Conservation (phyloP, 1,284 basidiomycete genomes). For the Microbotryum violaceum region DNA sequence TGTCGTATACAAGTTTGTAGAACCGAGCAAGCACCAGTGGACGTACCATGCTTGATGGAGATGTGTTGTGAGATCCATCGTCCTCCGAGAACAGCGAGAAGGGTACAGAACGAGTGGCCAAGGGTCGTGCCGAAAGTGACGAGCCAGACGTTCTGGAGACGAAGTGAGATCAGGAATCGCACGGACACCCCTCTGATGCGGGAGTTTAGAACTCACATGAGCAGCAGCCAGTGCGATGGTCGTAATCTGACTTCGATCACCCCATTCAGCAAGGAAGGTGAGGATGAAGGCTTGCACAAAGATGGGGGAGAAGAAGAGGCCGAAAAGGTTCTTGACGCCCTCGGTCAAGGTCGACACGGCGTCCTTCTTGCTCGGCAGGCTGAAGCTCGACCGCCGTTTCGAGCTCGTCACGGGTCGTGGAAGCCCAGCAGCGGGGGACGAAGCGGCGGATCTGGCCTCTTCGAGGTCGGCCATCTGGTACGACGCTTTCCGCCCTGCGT, state of each 20-base stretch:
- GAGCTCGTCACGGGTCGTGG: slow-evolving; percentile 12
- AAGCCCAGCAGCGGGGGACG: not conserved
- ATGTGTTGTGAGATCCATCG: slow-evolving; percentile 87
- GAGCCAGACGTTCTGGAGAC: slow-evolving; percentile 58
- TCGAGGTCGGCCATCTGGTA: slow-evolving; percentile 24
- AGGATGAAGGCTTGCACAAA: slow-evolving; percentile 93
- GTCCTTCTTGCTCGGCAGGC: slow-evolving; percentile 10
- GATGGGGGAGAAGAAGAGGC: slow-evolving; percentile 77
- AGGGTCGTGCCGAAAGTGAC: slow-evolving; percentile 83
- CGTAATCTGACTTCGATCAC: slow-evolving; percentile 92
- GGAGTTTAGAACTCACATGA: slow-evolving; percentile 56
- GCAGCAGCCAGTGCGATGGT: slow-evolving; percentile 94
- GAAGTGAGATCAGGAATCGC: not conserved
- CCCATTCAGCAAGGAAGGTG: slow-evolving; percentile 98
- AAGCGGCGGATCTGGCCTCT: slow-evolving; percentile 19
- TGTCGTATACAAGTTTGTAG: not conserved
- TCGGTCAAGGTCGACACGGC: slow-evolving; percentile 46
- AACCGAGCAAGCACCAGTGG: no score
- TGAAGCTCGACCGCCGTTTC: slow-evolving; percentile 4
- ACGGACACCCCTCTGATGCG: not conserved
- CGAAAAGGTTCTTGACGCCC: slow-evolving; percentile 71
- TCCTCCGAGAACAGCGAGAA: slow-evolving; percentile 80
- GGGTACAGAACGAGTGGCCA: slow-evolving; percentile 83
- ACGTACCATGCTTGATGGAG: slow-evolving; percentile 83
- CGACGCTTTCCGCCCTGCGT: not conserved